A percentile compares a stretch with the other conserved stretches of the same genome.
These are phyloP conservation scores for Candida nemodendra DNA, from an alignment of 805 yeast genomes.

Conservation along the genomic window DNA sequence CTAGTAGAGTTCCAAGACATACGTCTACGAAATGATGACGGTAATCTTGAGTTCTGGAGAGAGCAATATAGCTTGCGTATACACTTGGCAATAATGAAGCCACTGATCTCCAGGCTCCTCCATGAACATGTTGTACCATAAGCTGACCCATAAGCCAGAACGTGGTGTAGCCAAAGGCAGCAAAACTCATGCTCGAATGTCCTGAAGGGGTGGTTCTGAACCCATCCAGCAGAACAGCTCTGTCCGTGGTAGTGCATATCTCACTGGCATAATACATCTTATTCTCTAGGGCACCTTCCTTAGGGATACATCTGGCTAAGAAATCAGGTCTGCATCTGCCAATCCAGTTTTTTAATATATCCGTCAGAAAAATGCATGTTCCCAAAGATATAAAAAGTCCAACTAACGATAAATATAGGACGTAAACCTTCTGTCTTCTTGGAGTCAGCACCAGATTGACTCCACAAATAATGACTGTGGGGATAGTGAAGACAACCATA, in stretches of 20 bases:
- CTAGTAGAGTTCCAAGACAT: constrained; percentile 67
- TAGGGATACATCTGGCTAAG: constrained; percentile 78
- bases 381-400: constrained; percentile 65
- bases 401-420: constrained; percentile 60
- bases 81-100: constrained; percentile 55
- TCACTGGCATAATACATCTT: constrained; percentile 58
- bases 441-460: constrained; percentile 39
- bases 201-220: constrained; percentile 84
- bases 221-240: constrained; percentile 55
- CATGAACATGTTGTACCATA: constrained; percentile 33
- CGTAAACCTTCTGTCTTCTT: constrained; percentile 53
- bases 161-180: constrained; percentile 62
- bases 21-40: constrained; percentile 92
- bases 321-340: constrained; percentile 95
- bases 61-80: constrained; percentile 74
- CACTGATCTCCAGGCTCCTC: constrained; percentile 64
- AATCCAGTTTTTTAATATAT: constrained; percentile 74
- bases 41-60: constrained; percentile 87
- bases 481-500: constrained; percentile 51
- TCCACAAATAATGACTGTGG: constrained; percentile 40
- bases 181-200: constrained; percentile 69
- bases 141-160: constrained; percentile 72
- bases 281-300: constrained; percentile 52
- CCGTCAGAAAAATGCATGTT: constrained; percentile 63
- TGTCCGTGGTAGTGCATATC: constrained; percentile 57